Percentiles rank a stretch among this genome's conserved stretches.
Evolutionary conservation across 768 basidiomycete genomes (phyloP).

Genomic region (Infundibulicybe gibba): DNA sequence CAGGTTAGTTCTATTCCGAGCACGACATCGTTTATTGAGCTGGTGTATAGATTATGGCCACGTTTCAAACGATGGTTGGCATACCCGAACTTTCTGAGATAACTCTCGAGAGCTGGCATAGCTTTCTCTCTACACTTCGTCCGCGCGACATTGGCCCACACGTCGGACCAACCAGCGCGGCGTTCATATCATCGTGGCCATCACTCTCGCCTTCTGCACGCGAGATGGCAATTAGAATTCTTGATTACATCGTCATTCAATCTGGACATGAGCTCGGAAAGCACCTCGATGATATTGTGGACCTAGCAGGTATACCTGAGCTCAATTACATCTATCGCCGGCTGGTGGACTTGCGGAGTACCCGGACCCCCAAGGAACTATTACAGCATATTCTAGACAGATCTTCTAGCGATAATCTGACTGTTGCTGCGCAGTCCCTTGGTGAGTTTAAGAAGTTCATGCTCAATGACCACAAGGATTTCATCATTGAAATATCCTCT

Average conservation of each 20-base stretch:
- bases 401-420: constrained; percentile 72
- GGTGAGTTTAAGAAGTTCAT: constrained; percentile 73
- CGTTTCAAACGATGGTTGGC: constrained; percentile 84
- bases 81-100: constrained; percentile 73
- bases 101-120: constrained; percentile 76
- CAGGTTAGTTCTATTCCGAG: constrained; percentile 54
- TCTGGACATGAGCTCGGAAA: constrained; percentile 49
- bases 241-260: constrained; percentile 69
- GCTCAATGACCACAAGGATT: constrained; percentile 39
- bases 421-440: constrained; percentile 71
- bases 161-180: constrained; percentile 84
- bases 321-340: constrained; percentile 39
- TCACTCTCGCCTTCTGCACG: constrained; percentile 51
- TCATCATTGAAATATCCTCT: constrained; percentile 60
- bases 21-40: constrained; percentile 3
- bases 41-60: constrained; percentile 82
- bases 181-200: constrained; percentile 77
- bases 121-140: constrained; percentile 67
- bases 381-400: constrained; percentile 72
- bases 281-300: constrained; percentile 76
- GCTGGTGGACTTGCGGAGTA: constrained; percentile 40
- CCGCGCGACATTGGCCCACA: constrained; percentile 76
- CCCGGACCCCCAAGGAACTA: constrained; percentile 49
- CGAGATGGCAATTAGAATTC: constrained; percentile 49
- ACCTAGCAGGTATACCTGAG: constrained; percentile 70